Base-by-base conservation (phyloP, 2,329 filamentous ascomycete genomes). In the Botryotinia narcissicola region DNA sequence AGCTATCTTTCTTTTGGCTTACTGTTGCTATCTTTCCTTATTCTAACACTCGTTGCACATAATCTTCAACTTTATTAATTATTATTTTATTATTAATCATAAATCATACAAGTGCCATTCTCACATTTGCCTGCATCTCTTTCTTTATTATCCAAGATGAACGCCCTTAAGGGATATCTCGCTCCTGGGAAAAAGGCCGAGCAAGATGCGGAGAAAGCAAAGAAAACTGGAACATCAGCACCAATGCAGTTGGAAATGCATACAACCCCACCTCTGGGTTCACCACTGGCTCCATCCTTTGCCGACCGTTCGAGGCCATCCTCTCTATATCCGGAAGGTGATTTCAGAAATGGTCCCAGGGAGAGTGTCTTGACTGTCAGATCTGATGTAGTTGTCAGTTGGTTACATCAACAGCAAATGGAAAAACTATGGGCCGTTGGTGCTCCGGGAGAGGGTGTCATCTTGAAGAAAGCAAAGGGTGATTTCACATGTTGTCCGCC, bases 301-400 rank as follows among this genome's bases (percentile, higher is more conserved):
- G 51, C 40, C 4, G 32, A 32, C 18, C n/a, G 25, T 32, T 71
- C 77, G 35, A 73, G 75, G 51, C 68, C 76, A n/a, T 54, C 75
- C 64, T 84, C 83, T 12, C 70, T 83, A 71, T 84, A 82, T 72
- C 83, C 83, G 18, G 73, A 75, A 1, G 82, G 82, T 59, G 83
- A 85, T 74, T 83, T 83, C 67, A 81, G 84, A 75, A 84, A 86
- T 81, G 78, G 78, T 9, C 77, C 81, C 46, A 81, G 81, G 69
- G 84, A 86, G 48, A 84, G 83, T 60, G 81, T 88, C 66, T 80
- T 83, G 66, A 85, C 88, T 74, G 85, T 89, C 78, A 89, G 88
- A 79, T 85, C 84, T 76, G 87, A 91, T 79, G 86, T 91, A 75
- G 88, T 90, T 84, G 88, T 88, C 77, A 89, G 87, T 77, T 91